These are phyloP conservation scores for Candida oleophila DNA, from an alignment of 805 yeast species.

Conservation along the genomic window DNA sequence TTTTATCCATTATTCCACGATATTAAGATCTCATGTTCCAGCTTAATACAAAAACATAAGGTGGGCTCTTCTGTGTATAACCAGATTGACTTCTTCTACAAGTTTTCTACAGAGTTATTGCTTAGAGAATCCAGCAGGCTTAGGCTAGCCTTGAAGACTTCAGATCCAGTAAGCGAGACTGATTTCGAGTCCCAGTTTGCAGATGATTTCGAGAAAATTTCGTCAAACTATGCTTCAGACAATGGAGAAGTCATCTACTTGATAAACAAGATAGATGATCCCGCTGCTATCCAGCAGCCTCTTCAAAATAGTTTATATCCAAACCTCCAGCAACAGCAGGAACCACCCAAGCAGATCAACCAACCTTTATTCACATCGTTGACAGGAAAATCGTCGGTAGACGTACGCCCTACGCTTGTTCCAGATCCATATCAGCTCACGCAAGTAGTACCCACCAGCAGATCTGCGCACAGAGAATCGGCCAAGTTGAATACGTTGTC, in stretches of 20 bases:
- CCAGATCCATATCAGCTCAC: conserved; percentile 69
- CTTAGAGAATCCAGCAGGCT: conserved; percentile 58
- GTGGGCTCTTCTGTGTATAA: conserved; percentile 51
- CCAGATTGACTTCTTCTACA: conserved; percentile 61
- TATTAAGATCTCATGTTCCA: conserved; percentile 53
- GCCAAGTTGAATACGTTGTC: conserved; percentile 31
- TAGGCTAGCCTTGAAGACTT: conserved; percentile 21
- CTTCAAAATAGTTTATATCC: conserved; percentile 30
- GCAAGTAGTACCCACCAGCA: conserved; percentile 56
- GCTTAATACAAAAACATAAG: conserved; percentile 45
- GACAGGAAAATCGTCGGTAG: conserved; percentile 67
- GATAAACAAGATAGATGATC: conserved; percentile 32
- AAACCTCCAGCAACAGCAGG: conserved; percentile 16
- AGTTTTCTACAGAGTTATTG: conserved; percentile 59
- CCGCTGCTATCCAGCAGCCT: conserved; percentile 5
- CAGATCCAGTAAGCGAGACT: conserved; percentile 15
- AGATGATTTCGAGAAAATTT: conserved; percentile 60
- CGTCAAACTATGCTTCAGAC: conserved; percentile 48
- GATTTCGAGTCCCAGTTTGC: conserved; percentile 45
- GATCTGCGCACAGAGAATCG: conserved; percentile 18
- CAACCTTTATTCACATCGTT: conserved; percentile 80
- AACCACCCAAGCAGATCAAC: conserved; percentile 52
- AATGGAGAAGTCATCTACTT: conserved; percentile 59
- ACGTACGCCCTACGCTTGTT: conserved; percentile 65
- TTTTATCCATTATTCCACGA: conserved; percentile 68